Base-by-base conservation (phyloP, 805 yeast genomes). In the Tetrapisispora taiwanensis region DNA sequence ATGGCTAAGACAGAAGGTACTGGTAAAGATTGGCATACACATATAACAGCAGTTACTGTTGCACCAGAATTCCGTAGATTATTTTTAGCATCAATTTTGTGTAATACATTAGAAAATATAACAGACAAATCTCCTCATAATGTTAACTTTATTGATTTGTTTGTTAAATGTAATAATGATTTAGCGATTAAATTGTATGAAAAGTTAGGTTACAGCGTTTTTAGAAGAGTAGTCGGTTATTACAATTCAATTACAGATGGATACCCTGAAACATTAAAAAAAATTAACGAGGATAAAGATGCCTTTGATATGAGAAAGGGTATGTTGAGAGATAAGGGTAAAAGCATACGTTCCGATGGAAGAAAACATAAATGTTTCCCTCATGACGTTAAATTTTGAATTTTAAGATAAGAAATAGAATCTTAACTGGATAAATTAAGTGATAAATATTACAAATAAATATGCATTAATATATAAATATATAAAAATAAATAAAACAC, bases 1-100 rank as follows among this genome's bases (percentile, higher is more conserved):
- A 78, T 92, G 78, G 97, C 94, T n/a, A 92, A 92, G 62, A 81
- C 95, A 1, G 98, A 92, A 61, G 98, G 98, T 0, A 70, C 70
- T 31, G 77, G 73, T 5, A 76, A 73, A 39, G 92, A 88, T 47
- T 90, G 97, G 95, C 99, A 92, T 58, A 78, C 95, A 1, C 99
- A 92, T 62, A 88, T 92, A 41, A 87, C 97, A 0, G 97, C 98
- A 0, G 95, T 92, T 3, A 88, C 97, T 0, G 83, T 92, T 1
- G 82, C 83, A 47, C 81, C 85, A 12, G 80, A 78, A 42, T 90
- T 82, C 61, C 68, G 99, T 43, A 68, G 97, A 48, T 71, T 90
- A 14, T 95, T 95, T 1, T 67, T 92, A 33, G 98, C 97, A 1
- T 76, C 88, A 7, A 74, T 76, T 47, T 68, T 92, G 35, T 88